Evolutionary conservation across 805 yeast species (phyloP).

Genomic region (Ogataea glucozyma): DNA sequence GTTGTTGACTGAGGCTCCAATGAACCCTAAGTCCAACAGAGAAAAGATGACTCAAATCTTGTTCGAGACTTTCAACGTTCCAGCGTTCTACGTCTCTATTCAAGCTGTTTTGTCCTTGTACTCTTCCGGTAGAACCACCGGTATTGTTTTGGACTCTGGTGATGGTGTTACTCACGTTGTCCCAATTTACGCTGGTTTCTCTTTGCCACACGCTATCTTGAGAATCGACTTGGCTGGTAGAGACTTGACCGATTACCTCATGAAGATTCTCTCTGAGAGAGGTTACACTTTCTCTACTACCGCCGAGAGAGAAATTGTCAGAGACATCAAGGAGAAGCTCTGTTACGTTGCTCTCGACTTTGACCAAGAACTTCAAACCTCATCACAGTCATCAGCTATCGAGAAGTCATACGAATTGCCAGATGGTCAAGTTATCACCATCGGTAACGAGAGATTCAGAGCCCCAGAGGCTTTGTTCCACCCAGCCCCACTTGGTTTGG

Average conservation of each 20-base stretch:
- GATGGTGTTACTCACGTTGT: constrained; percentile 99
- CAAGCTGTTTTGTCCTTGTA: constrained; percentile 98
- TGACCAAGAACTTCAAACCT: constrained; percentile 99
- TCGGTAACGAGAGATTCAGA: constrained; percentile 99
- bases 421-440: constrained; percentile 99
- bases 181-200: constrained; percentile 99
- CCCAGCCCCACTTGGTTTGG: constrained; percentile 86
- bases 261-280: constrained; percentile 98
- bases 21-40: constrained; percentile 99
- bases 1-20: constrained; percentile 98
- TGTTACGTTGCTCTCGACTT: constrained; percentile 99
- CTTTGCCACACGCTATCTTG: constrained; percentile 97
- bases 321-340: constrained; percentile 96
- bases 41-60: constrained; percentile 99
- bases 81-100: constrained; percentile 98
- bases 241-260: constrained; percentile 98
- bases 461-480: constrained; percentile 99
- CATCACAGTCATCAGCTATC: constrained; percentile 95
- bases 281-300: constrained; percentile 98
- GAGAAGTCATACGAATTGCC: constrained; percentile 99
- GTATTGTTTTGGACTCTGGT: constrained; percentile 99
- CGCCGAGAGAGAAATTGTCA: constrained; percentile 96
- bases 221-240: constrained; percentile 99
- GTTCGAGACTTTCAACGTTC: constrained; percentile 99
- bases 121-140: constrained; percentile 99